Base-by-base conservation (phyloP, 2,329 filamentous ascomycete species). In the Grosmannia huntii region DNA sequence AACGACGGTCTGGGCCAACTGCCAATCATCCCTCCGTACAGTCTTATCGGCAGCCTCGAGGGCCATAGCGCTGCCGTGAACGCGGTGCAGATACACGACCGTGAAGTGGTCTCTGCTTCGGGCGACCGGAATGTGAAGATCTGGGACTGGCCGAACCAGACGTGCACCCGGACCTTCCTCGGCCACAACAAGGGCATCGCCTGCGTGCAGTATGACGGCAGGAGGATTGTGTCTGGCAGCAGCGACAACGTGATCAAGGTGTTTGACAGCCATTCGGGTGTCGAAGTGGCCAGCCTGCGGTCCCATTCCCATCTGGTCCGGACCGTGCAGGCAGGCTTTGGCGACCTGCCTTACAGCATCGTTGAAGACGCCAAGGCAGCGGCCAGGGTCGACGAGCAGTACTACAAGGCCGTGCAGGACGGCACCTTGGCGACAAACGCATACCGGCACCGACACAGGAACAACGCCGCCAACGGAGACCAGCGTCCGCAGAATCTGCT, bases 201-300 rank as follows among this genome's bases (percentile, higher is more conserved):
- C 3, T 99, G 94, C 69, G 91, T 99, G 19, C 92, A 99, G 71
- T 97, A 94, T 67, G 94, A 99, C 68, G 90, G 90, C 28, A 84
- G 89, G 55, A 83, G 94, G 23, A 95, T 99, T 62, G 90, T 99
- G 56, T 96, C 90, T 65, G 94, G 94, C 3, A 96, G 91, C 70
- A 96, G 91, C 65, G 94, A 99, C 70, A 90, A 95, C 68, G 91
- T 94, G 48, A 90, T 99, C 36, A 90, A 94, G 64, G 94, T 99
- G 23, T 99, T 95, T 69, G 94, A 97, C 68, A 85, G 87, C 51
- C 80, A 82, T 52, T 90, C 90, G 0, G 87, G 88, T 4, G 85
- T 94, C 12, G 91, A 97, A 70, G 90, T 97, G 6, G 92, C 91
- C 19, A 92, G 88, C 66, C 77, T 99, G 10, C 80, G 85, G 55